A percentile compares a stretch with the other conserved stretches of the same genome.
These are phyloP conservation scores for Fagus sylvatica DNA, from an alignment of 306 rosid genomes.

Conservation along the genomic window DNA sequence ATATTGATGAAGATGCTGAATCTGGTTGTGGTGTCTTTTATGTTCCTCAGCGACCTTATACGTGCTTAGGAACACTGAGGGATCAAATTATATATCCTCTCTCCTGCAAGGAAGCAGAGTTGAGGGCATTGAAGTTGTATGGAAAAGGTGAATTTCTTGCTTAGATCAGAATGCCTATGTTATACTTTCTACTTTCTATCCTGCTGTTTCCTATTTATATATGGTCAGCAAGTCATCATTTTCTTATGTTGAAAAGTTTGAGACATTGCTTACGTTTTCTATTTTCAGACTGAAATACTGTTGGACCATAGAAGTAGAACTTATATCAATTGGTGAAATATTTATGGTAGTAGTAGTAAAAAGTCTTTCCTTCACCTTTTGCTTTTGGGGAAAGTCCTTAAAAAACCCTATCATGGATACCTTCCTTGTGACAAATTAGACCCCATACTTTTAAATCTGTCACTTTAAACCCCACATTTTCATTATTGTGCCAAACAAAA, in stretches of 20 bases:
- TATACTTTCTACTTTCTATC: neutral
- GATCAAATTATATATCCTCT: constrained; percentile 98
- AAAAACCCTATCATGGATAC: too few relatives aligned
- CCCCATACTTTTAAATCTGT: too few relatives aligned
- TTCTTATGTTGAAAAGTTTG: neutral
- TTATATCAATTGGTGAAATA: neutral
- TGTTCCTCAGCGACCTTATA: constrained; percentile 97
- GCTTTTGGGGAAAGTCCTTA: too few relatives aligned
- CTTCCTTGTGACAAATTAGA: too few relatives aligned
- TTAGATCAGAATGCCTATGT: neutral
- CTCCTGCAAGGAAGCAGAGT: constrained; percentile 80
- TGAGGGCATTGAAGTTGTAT: constrained; percentile 52
- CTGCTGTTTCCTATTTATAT: neutral
- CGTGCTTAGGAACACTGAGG: constrained; percentile 93
- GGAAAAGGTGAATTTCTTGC: constrained; percentile 58
- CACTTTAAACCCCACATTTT: too few relatives aligned
- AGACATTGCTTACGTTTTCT: neutral
- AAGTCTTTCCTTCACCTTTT: too few relatives aligned
- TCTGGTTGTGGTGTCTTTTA: constrained; percentile 74
- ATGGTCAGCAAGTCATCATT: neutral
- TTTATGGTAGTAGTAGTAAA: neutral
- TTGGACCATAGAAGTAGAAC: neutral
- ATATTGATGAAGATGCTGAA: constrained; percentile 51
- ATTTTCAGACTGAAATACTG: neutral
- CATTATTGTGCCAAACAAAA: too few relatives aligned